A percentile compares a stretch with the other conserved stretches of the same genome.
phyloP scores from a whole-genome alignment of 164 flowering plant genomes.

The Protea cynaroides region DNA sequence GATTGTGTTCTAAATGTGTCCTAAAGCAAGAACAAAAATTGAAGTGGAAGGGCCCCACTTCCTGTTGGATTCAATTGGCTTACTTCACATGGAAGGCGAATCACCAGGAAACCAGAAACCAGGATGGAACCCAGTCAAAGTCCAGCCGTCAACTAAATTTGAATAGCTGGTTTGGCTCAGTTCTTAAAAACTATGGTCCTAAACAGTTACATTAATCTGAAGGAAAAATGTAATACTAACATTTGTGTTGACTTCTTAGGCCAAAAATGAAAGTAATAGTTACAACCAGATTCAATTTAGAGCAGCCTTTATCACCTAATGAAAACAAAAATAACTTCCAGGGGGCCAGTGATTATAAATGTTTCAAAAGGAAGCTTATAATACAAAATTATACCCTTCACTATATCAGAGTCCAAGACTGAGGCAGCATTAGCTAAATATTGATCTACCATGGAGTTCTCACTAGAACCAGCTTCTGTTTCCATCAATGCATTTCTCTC shows the following conservation, averaged over 20 bases:
- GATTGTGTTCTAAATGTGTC: no score
- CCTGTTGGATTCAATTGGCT: not conserved
- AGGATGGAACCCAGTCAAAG: not conserved
- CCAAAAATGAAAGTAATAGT: not conserved
- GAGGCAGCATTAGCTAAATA: conserved; percentile 50
- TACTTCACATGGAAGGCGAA: no score
- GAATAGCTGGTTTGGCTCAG: not conserved
- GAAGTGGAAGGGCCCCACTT: no score
- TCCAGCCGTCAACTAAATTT: not conserved
- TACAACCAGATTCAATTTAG: not conserved
- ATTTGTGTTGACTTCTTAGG: no score
- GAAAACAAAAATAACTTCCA: not conserved
- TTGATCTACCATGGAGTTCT: conserved; percentile 35
- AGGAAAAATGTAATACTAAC: not conserved
- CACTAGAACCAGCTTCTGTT: conserved; percentile 32
- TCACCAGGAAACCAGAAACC: not conserved
- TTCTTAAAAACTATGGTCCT: no score
- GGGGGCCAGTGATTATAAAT: not conserved
- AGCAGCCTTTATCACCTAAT: not conserved
- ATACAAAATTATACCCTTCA: conserved; percentile 37
- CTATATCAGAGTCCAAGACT: conserved; percentile 35
- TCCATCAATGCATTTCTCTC: conserved; percentile 43
- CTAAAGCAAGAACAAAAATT: no score
- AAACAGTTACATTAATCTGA: not conserved
- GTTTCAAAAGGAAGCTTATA: conserved; percentile 1